These are phyloP conservation scores for Hypoxylon sp. DNA, from an alignment of 2,329 filamentous ascomycete species.

Conservation along the genomic window DNA sequence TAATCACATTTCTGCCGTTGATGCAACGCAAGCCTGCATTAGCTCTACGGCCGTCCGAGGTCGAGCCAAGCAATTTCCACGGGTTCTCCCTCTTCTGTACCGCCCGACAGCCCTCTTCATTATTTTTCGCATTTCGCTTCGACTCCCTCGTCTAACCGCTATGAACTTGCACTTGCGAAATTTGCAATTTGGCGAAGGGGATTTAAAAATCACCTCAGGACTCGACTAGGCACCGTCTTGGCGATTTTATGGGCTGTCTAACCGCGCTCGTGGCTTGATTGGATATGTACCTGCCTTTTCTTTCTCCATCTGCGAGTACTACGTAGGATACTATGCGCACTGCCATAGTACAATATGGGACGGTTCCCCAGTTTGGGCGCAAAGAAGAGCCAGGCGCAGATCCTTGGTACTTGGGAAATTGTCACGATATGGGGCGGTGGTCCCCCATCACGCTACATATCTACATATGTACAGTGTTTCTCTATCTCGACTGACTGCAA, in stretches of 20 bases:
- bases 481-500: conserved; percentile 22
- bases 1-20: conserved; percentile 45
- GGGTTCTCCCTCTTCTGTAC: neutral
- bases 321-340: conserved; percentile 15
- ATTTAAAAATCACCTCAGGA: conserved; percentile 13
- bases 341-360: conserved; percentile 27
- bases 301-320: conserved; percentile 11
- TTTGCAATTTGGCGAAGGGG: conserved; percentile 34
- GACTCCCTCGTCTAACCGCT: conserved; percentile 21
- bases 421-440: conserved; percentile 39
- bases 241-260: conserved; percentile 23
- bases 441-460: conserved; percentile 27
- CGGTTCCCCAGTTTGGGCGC: conserved; percentile 40
- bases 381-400: conserved; percentile 36
- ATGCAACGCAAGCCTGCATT: conserved; percentile 46
- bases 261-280: conserved; percentile 34
- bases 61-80: conserved; percentile 31
- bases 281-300: conserved; percentile 20
- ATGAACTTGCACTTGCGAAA: conserved; percentile 30
- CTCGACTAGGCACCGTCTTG: conserved; percentile 22
- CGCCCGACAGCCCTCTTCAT: conserved; percentile 6
- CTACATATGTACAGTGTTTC: too few species aligned
- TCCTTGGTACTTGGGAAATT: conserved; percentile 36
- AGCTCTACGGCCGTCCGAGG: conserved; percentile 34
- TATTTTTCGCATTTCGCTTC: conserved; percentile 18